Evolutionary conservation across 148 eudicot species (phyloP), one percentile per base, ranked within the genome.

Genomic region (Chenopodium quinoa): DNA sequence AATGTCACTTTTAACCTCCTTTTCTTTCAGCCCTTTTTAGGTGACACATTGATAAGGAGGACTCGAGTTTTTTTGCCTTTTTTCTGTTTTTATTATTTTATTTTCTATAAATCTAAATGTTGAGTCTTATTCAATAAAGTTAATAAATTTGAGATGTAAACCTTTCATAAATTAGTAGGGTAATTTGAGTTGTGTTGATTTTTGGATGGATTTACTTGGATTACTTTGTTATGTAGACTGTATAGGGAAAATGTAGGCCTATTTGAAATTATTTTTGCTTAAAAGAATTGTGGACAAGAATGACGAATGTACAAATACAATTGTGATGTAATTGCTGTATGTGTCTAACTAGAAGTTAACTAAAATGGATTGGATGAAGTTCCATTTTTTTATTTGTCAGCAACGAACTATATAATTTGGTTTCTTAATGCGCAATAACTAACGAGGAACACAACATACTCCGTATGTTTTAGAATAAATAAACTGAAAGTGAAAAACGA

Each of bases 21-120:
- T n/a, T 76, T 31, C 60, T 89, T 90, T 90, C 93, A 80, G 76
- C 87, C 79, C 93, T 91, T 94, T 95, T 93, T 75, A 93, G 97
- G 97, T 75, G 79, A 63, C 50, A 37, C 16, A 11, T 82, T 46
- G 48, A n/a, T 58, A 46, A 69, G 25, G 44, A 44, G 71, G 62
- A 56, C 22, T 65, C 63, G 34, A 65, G 54, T 46, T 32, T 13
- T 8, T 1, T 19, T 1, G 2, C 29, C 32, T 70, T 56, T 80
- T 77, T 81, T 83, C 75, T 47, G 80, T 85, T 79, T 37, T 64
- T 32, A 70, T 54, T 40, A 40, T 40, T 40, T 40, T 40, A 40
- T 40, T 40, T 40, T 40, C 22, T 29, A 47, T 29, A 73, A 50
- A 64, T 72, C 12, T 3, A 56, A 80, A 84, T 74, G 63, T 81